Percentiles rank a stretch among this genome's conserved stretches.
These are phyloP conservation scores for Sporothrix schenckii DNA, from an alignment of 2,329 filamentous ascomycete species.

Conservation along the genomic window DNA sequence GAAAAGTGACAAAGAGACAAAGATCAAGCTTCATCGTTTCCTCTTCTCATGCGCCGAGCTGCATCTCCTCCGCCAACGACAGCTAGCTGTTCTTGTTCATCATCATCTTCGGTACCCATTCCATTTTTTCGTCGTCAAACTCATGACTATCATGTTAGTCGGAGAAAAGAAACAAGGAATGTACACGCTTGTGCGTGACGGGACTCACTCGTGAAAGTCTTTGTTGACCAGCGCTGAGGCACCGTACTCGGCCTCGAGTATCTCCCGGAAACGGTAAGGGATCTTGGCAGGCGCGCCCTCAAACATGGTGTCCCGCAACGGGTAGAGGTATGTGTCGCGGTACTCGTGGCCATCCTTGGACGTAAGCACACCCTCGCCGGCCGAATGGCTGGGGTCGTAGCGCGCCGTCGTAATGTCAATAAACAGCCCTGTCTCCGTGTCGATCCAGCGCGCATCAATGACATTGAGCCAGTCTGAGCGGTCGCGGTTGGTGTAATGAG, in stretches of 20 bases:
- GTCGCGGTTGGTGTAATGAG: slow-evolving; percentile 47
- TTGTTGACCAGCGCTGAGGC: slow-evolving; percentile 54
- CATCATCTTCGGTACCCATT: slow-evolving; percentile 35
- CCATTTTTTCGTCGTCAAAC: slow-evolving; percentile 34
- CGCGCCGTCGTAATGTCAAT: slow-evolving; percentile 57
- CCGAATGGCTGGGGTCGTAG: slow-evolving; percentile 51
- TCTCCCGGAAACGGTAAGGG: slow-evolving; percentile 63
- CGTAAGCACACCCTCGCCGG: slow-evolving; percentile 51
- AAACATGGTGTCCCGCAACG: slow-evolving; percentile 68
- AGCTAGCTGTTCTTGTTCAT: background rate
- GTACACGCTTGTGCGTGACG: background rate
- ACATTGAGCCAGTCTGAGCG: slow-evolving; percentile 48
- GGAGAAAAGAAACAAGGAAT: background rate
- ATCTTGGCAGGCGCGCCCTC: slow-evolving; percentile 69
- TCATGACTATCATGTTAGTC: slow-evolving; percentile 31
- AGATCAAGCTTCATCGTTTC: background rate
- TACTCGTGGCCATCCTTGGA: slow-evolving; percentile 58
- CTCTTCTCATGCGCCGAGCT: background rate
- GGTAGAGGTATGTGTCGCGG: slow-evolving; percentile 64
- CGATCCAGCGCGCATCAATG: slow-evolving; percentile 56
- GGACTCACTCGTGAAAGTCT: slow-evolving; percentile 56
- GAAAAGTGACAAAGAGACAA: background rate
- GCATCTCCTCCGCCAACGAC: background rate
- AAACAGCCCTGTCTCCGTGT: slow-evolving; percentile 51
- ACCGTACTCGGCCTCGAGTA: slow-evolving; percentile 62